Conservation (phyloP, 148 eudicot genomes). For the Drosera capensis region DNA sequence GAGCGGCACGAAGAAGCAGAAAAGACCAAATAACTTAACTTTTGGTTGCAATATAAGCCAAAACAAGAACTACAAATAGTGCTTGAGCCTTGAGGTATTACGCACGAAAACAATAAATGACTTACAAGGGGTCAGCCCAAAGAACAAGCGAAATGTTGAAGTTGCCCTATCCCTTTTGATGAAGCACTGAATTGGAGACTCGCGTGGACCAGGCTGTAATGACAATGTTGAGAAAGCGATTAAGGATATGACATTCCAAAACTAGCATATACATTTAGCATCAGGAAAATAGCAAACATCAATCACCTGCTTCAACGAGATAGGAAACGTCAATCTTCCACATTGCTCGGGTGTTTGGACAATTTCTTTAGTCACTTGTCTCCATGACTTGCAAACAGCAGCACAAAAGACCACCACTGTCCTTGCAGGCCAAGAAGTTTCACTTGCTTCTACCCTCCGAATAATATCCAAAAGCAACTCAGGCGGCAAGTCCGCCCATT, state of each 20-base stretch:
- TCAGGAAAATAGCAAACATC: too few relatives aligned
- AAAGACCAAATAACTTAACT: too few relatives aligned
- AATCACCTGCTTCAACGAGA: conserved; percentile 80
- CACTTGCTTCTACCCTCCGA: conserved; percentile 67
- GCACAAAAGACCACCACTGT: conserved; percentile 66
- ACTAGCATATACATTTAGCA: too few relatives aligned
- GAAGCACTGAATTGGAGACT: conserved; percentile 71
- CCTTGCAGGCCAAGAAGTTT: conserved; percentile 85
- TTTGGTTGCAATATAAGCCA: too few relatives aligned
- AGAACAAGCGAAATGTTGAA: conserved; percentile 49
- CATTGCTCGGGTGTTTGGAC: conserved; percentile 87
- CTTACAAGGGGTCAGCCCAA: conserved; percentile 85
- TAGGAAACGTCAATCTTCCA: conserved; percentile 83
- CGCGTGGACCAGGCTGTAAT: conserved; percentile 78
- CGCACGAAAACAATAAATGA: conserved; percentile 4
- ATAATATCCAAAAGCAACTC: conserved; percentile 85
- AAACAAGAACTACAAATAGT: not conserved
- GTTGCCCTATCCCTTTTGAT: conserved; percentile 78
- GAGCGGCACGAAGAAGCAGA: too few relatives aligned
- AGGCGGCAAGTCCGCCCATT: conserved; percentile 87
- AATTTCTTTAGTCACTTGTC: conserved; percentile 78
- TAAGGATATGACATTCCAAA: too few relatives aligned
- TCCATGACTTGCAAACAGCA: conserved; percentile 86
- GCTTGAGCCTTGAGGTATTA: not conserved
- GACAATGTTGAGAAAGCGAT: conserved; percentile 1